These are phyloP conservation scores for Tephrocybe rancida DNA, from an alignment of 768 basidiomycete genomes.

Conservation along the genomic window DNA sequence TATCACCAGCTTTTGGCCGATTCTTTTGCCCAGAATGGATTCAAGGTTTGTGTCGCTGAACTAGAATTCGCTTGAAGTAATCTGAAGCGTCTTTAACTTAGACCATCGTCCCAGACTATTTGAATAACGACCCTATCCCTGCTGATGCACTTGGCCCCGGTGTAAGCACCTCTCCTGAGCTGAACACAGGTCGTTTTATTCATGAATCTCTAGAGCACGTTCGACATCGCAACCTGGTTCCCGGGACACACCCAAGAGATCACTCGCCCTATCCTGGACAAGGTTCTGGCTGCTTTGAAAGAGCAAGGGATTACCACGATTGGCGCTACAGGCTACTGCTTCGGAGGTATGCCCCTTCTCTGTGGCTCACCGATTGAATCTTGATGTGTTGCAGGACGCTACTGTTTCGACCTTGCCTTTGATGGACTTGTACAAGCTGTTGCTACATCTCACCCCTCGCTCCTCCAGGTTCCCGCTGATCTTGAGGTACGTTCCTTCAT, in stretches of 20 bases:
- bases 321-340: conserved; percentile 71
- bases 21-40: conserved; percentile 47
- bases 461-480: conserved; percentile 60
- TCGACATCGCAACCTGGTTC: conserved; percentile 47
- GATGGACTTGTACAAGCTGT: conserved; percentile 50
- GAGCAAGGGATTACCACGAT: conserved; percentile 58
- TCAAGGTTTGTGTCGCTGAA: conserved; percentile 31
- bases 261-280: conserved; percentile 55
- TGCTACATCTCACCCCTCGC: conserved; percentile 62
- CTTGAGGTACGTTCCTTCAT: conserved; percentile 46
- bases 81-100: conserved; percentile 7
- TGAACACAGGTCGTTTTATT: not conserved
- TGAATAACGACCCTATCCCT: conserved; percentile 43
- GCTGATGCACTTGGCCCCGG: conserved; percentile 34
- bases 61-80: not conserved
- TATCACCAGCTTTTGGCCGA: conserved; percentile 38
- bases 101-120: conserved; percentile 44
- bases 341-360: conserved; percentile 51
- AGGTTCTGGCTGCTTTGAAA: conserved; percentile 58
- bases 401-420: conserved; percentile 64
- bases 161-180: conserved; percentile 16
- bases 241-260: conserved; percentile 35
- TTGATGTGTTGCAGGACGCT: conserved; percentile 40
- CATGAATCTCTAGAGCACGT: conserved; percentile 22
- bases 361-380: too few relatives aligned